Conservation (phyloP, 2,329 filamentous ascomycete species). For the Aspergillus floridensis region DNA sequence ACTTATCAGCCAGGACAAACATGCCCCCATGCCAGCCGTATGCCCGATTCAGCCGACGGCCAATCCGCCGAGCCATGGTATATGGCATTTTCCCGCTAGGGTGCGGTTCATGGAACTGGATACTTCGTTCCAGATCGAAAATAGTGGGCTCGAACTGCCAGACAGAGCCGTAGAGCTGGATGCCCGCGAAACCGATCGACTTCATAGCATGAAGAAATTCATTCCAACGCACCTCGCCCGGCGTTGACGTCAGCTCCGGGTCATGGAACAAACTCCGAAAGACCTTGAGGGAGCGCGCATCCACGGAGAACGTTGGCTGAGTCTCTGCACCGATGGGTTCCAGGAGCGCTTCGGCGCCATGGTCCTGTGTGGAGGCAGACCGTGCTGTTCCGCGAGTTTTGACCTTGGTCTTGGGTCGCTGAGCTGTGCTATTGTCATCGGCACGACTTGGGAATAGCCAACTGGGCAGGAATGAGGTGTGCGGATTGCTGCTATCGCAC, state of each 20-base stretch:
- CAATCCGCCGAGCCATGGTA: conserved; percentile 46
- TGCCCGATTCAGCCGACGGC: conserved; percentile 48
- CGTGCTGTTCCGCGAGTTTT: conserved; percentile 14
- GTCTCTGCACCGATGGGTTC: not conserved
- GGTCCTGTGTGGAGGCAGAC: not conserved
- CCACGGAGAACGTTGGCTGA: conserved; percentile 28
- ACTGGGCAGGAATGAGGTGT: too few species aligned
- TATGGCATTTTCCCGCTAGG: conserved; percentile 54
- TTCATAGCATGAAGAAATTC: conserved; percentile 56
- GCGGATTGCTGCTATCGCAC: too few species aligned
- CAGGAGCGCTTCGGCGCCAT: not conserved
- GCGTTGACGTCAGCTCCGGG: conserved; percentile 33
- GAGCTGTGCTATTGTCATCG: not conserved
- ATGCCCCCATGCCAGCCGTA: conserved; percentile 53
- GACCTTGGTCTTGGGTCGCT: conserved; percentile 3
- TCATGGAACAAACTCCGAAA: conserved; percentile 46
- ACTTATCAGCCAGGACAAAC: conserved; percentile 32
- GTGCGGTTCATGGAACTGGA: conserved; percentile 63
- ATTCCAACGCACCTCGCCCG: conserved; percentile 52
- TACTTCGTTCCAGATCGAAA: conserved; percentile 47
- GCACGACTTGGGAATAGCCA: too few species aligned
- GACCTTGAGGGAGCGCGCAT: conserved; percentile 41
- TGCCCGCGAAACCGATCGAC: conserved; percentile 49
- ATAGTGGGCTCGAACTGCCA: conserved; percentile 57
- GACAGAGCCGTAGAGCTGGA: conserved; percentile 60